A percentile compares a stretch with the other conserved stretches of the same genome.
Conservation (phyloP, 139 green algal species). For the Micractinium conductrix region DNA sequence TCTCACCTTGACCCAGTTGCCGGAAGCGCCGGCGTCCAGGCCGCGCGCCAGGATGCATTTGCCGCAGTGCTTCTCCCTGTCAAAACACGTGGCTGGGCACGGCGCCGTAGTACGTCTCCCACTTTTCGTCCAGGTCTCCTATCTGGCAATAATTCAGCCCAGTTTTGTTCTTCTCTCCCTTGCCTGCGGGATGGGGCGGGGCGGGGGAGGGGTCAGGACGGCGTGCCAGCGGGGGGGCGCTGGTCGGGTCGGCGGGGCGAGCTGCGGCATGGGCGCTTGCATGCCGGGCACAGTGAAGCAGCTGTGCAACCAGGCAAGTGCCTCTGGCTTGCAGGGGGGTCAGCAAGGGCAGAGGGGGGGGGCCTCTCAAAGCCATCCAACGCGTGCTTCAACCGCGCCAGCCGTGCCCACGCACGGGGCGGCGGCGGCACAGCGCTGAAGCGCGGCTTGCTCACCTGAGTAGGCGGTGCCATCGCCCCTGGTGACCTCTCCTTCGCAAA, state of each 20-base stretch:
- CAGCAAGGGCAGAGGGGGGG: neutral
- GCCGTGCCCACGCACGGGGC: too few relatives aligned
- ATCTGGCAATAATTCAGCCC: neutral
- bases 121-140: neutral
- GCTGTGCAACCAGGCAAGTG: neutral
- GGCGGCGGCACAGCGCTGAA: neutral
- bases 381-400: neutral
- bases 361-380: neutral
- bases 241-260: neutral
- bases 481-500: neutral
- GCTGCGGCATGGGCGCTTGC: neutral
- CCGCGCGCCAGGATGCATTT: neutral
- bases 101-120: neutral
- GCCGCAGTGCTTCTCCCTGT: neutral
- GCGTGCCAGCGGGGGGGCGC: neutral
- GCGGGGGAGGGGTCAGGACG: neutral
- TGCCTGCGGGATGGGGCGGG: neutral
- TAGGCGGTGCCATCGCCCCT: conserved; percentile 10
- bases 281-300: neutral
- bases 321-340: neutral
- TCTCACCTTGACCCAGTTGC: neutral
- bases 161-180: neutral
- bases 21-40: neutral
- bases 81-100: neutral
- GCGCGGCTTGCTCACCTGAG: neutral